phyloP scores from a whole-genome alignment of 371 early-diverging fungal species.

The Dichotomocladium elegans region DNA sequence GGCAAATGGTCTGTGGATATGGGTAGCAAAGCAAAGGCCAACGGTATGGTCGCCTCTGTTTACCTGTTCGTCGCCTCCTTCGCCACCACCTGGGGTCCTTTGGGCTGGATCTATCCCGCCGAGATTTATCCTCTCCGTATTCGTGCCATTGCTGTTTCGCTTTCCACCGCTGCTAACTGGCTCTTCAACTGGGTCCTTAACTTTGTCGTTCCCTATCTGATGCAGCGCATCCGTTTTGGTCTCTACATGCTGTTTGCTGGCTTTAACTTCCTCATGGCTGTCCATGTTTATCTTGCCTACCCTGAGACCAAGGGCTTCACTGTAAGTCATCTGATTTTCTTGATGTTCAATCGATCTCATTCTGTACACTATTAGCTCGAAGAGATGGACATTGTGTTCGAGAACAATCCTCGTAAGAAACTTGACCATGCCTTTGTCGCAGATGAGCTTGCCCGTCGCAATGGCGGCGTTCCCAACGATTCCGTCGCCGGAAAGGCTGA shows the following conservation, averaged over 20 bases:
- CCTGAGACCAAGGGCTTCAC: slow-evolving; percentile 61
- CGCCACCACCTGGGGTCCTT: slow-evolving; percentile 84
- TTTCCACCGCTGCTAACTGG: slow-evolving; percentile 89
- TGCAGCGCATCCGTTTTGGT: slow-evolving; percentile 57
- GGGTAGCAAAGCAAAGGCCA: slow-evolving; percentile 2
- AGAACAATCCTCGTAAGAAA: slow-evolving; percentile 32
- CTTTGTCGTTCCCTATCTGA: slow-evolving; percentile 55
- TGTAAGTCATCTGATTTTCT: slow-evolving; percentile 10
- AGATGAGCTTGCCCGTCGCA: slow-evolving; percentile 13
- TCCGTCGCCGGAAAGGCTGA: too few species aligned
- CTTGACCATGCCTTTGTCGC: slow-evolving; percentile 23
- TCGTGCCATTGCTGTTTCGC: slow-evolving; percentile 73
- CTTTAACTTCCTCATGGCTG: slow-evolving; percentile 56
- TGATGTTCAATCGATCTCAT: neutral
- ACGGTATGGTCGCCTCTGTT: slow-evolving; percentile 56
- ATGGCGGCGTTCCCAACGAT: too few species aligned
- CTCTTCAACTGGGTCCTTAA: slow-evolving; percentile 66
- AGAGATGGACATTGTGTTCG: slow-evolving; percentile 38
- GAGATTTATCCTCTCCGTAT: slow-evolving; percentile 78
- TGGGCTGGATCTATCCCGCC: slow-evolving; percentile 88
- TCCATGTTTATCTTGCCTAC: slow-evolving; percentile 58
- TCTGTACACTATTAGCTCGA: slow-evolving; percentile 19
- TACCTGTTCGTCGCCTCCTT: slow-evolving; percentile 71
- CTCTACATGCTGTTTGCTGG: slow-evolving; percentile 64
- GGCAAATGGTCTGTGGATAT: slow-evolving; percentile 16